Base-by-base conservation (phyloP, 2,329 filamentous ascomycete genomes). In the Fusarium tjaetaba region DNA sequence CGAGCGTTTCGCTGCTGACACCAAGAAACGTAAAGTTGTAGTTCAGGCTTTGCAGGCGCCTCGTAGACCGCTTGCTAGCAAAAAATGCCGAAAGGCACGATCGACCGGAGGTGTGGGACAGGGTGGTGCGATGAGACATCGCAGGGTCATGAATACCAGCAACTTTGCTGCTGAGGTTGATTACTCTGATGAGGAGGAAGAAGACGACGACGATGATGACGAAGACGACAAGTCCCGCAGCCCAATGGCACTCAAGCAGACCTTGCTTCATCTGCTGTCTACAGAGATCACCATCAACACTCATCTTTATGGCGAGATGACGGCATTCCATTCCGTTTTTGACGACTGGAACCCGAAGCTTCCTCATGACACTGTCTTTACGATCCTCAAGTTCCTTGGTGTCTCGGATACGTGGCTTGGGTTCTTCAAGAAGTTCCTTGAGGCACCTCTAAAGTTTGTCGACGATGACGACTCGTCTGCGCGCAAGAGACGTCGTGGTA, bases 351-450 rank as follows among this genome's bases (percentile, higher is more conserved):
- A 85, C 36, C 80, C 83, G 0, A 79, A 82, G 0, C 76, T 88
- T 3, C 84, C 87, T 0, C 91, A 93, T 74, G 79, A 86, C 34
- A 90, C 90, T 0, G 86, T 92, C 24, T 80, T 88, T n/a, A 79
- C 84, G 0, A 83, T 91, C 1, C 79, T 93, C 68, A 81, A 85
- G 34, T 91, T 89, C 74, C 85, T 93, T 49, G 89, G 89, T 0
- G 83, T 93, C 8, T 86, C 88, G 0, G 78, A 87, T 5, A 79
- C 76, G 0, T 91, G 90, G 88, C 76, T 91, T 4, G 78, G 79
- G 11, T 90, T 93, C 77, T 93, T 93, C 79, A 80, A 79, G 18
- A 85, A 82, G 5, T 92, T 90, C 64, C 84, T 93, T 1, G 84
- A 88, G 72, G 86, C 88, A 1, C 90, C 91, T 0, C 80, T 92